Percentiles rank a stretch among this genome's conserved stretches.
These are phyloP conservation scores for Emmonsiellopsis sp. DNA, from an alignment of 2,329 filamentous ascomycete genomes.

Conservation along the genomic window DNA sequence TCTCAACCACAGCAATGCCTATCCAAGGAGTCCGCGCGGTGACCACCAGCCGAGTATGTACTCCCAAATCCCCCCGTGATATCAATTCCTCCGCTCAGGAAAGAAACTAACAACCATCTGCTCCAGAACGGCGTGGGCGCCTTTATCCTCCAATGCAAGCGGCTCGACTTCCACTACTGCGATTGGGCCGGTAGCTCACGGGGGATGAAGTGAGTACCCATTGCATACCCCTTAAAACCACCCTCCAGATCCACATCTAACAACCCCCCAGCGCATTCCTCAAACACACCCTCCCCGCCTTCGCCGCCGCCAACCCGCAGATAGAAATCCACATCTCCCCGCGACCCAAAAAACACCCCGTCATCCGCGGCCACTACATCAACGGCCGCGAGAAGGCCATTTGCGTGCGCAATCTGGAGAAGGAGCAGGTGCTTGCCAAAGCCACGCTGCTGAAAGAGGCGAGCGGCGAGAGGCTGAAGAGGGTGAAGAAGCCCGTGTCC, in stretches of 20 bases:
- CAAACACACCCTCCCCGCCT: constrained; percentile 61
- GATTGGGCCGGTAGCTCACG: constrained; percentile 88
- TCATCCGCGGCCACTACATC: constrained; percentile 84
- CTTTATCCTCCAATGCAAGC: constrained; percentile 96
- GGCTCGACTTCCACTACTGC: constrained; percentile 93
- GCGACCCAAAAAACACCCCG: constrained; percentile 78
- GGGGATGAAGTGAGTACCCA: constrained; percentile 72
- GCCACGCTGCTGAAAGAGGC: constrained; percentile 40
- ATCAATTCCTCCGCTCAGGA: background rate
- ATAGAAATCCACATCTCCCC: constrained; percentile 90
- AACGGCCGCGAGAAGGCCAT: constrained; percentile 79
- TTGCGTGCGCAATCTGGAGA: constrained; percentile 78
- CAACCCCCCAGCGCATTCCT: constrained; percentile 59
- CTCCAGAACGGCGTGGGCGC: constrained; percentile 86
- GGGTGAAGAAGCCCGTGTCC: constrained; percentile 48
- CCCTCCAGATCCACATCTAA: constrained; percentile 1
- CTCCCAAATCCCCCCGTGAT: background rate
- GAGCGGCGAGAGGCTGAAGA: constrained; percentile 41
- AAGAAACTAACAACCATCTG: constrained; percentile 2
- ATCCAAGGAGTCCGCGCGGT: constrained; percentile 43
- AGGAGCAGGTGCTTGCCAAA: constrained; percentile 73
- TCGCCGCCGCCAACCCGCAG: constrained; percentile 72
- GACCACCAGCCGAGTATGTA: constrained; percentile 46
- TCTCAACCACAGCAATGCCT: constrained; percentile 26
- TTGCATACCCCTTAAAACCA: constrained; percentile 2